Base-by-base conservation (phyloP, 768 basidiomycete genomes). In the Trichaptum fuscoviolaceum region DNA sequence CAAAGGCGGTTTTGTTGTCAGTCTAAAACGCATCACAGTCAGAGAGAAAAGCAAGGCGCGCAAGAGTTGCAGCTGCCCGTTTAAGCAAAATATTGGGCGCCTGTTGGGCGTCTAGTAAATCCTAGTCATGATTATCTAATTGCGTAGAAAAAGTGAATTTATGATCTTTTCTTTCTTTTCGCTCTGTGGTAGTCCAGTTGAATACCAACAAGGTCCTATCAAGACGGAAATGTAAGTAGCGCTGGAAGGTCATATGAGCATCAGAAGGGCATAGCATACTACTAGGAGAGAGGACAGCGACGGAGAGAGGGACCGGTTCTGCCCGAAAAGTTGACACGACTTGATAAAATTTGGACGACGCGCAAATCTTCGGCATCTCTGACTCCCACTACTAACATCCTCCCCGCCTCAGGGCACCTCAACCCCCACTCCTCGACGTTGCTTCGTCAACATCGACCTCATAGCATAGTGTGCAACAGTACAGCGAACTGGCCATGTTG, bases 401-500 rank as follows among this genome's bases (percentile, higher is more conserved):
- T 15, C 42, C 42, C 42, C 42, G 42, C 42, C 42, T 30, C 42
- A 52, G 12, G 12, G 42, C 15, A 20, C 10, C 42, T 36, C 42
- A 52, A 4, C 42, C 42, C 42, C 42, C 42, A 52, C 42, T 52
- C 42, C 12, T 52, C 42, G 42, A 20, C 42, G 42, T 12, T 12
- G 42, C 42, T 6, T 12, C 42, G 30, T 20, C 42, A 52, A 52
- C 42, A 52, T 15, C 42, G 15, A 52, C 35, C 35, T 17, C 42
- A 52, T 52, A 12, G 4, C 63, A 63, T 30, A 62, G 57, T 15
- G 59, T 17, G 7, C 65, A 65, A 65, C 67, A 68, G 57, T 66
- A 61, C 15, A 15, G 62, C 25, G 62, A 57, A 18, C 68, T 60
- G 62, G 26, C 65, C 62, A 94, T 94, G 92, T 79, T 95, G 73